Conservation (phyloP, 2,329 filamentous ascomycete species). For the Alternaria infectoria region DNA sequence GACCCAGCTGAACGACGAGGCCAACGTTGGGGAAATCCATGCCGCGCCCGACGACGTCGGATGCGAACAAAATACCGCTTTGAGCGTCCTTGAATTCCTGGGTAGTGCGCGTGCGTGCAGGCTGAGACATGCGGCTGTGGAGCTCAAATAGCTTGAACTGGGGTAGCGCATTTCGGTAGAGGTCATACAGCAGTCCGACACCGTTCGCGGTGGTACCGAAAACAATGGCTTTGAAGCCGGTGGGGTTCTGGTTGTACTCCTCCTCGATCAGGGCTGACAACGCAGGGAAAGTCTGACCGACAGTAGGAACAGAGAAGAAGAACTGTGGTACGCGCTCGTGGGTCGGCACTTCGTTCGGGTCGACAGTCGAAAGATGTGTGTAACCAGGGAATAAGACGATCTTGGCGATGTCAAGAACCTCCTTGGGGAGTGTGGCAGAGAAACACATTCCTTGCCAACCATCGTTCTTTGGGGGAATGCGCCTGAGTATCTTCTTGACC, state of each 20-base stretch:
- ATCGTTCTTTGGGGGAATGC: conserved; percentile 58
- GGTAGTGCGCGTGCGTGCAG: conserved; percentile 51
- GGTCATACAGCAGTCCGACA: conserved; percentile 51
- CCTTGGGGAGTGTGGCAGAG: conserved; percentile 54
- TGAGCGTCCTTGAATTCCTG: conserved; percentile 53
- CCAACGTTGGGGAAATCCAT: conserved; percentile 61
- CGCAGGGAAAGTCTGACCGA: conserved; percentile 54
- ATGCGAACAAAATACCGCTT: conserved; percentile 60
- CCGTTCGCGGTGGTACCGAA: conserved; percentile 57
- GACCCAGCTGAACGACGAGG: conserved; percentile 56
- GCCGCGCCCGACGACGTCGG: conserved; percentile 55
- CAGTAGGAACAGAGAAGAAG: conserved; percentile 52
- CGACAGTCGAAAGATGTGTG: conserved; percentile 53
- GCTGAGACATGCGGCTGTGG: conserved; percentile 54
- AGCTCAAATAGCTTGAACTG: conserved; percentile 51
- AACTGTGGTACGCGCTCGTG: conserved; percentile 59
- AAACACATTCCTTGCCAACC: conserved; percentile 60
- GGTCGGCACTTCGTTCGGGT: conserved; percentile 53
- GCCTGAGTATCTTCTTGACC: conserved; percentile 58
- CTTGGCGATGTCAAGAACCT: conserved; percentile 54
- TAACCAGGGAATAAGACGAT: conserved; percentile 53
- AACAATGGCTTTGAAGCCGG: conserved; percentile 55
- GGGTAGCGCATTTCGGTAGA: conserved; percentile 44
- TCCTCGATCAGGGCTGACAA: conserved; percentile 54
- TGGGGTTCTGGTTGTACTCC: conserved; percentile 49